These are phyloP conservation scores for Russula ochroleuca DNA, from an alignment of 768 basidiomycete genomes.

Conservation along the genomic window DNA sequence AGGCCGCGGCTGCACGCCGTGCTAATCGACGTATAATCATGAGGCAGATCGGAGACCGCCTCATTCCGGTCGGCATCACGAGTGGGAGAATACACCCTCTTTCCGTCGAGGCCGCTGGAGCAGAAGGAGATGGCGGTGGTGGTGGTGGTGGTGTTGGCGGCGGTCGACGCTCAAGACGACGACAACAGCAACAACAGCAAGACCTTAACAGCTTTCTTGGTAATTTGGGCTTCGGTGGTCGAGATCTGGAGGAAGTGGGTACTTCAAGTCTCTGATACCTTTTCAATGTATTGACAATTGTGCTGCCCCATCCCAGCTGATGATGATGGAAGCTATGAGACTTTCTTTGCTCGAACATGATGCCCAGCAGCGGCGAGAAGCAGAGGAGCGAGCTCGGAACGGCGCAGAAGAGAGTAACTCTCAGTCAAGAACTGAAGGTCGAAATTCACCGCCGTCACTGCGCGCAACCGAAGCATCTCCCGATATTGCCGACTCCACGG, in stretches of 20 bases:
- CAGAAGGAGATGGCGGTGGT: conserved; percentile 38
- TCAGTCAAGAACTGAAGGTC: conserved; percentile 12
- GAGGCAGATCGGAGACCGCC: conserved; percentile 95
- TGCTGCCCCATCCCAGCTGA: conserved; percentile 57
- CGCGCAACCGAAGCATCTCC: conserved; percentile 3
- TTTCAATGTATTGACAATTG: not conserved
- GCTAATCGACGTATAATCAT: conserved; percentile 96
- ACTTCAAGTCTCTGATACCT: not conserved
- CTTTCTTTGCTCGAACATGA: conserved; percentile 92
- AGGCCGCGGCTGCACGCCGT: conserved; percentile 91
- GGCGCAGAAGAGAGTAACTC: conserved; percentile 35
- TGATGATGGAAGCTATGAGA: conserved; percentile 99
- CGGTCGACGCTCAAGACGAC: conserved; percentile 53
- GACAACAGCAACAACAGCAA: conserved; percentile 44
- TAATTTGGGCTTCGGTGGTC: conserved; percentile 68
- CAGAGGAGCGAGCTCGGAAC: conserved; percentile 60
- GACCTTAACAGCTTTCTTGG: conserved; percentile 61
- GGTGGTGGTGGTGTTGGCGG: conserved; percentile 32
- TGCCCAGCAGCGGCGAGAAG: conserved; percentile 79
- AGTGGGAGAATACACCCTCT: conserved; percentile 78
- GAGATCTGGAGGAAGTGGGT: conserved; percentile 87
- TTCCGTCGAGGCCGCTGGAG: conserved; percentile 51
- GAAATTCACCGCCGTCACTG: conserved; percentile 6
- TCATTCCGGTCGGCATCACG: conserved; percentile 95
- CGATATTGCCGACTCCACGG: conserved; percentile 1